A percentile compares a stretch with the other conserved stretches of the same genome.
phyloP scores from a whole-genome alignment of 106 monocot genomes.

The Dendrobium officinale region DNA sequence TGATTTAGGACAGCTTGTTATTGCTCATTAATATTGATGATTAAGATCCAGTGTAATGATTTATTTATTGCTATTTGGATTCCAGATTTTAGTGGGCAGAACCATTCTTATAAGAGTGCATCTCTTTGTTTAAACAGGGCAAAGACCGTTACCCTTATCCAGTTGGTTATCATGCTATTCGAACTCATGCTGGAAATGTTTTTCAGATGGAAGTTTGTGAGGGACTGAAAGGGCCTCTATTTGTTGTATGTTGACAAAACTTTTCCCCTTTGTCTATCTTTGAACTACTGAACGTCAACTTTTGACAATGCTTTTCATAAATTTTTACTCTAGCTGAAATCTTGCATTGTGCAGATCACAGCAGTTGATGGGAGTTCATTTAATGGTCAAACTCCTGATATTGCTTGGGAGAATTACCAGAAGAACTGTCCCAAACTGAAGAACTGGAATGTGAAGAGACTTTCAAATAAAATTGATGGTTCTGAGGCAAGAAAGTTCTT shows the following conservation, averaged over 20 bases:
- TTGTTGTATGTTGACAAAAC: conserved; percentile 43
- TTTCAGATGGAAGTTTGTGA: conserved; percentile 74
- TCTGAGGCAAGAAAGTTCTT: conserved; percentile 49
- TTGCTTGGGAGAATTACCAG: conserved; percentile 66
- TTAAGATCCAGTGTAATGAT: neutral
- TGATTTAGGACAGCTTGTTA: neutral
- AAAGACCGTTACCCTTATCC: conserved; percentile 93
- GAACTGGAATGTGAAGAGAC: conserved; percentile 52
- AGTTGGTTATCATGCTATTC: conserved; percentile 66
- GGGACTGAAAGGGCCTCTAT: conserved; percentile 75
- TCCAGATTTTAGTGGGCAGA: neutral
- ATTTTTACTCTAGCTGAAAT: neutral
- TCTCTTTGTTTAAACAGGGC: conserved; percentile 36
- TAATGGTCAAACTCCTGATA: conserved; percentile 77
- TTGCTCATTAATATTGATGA: neutral
- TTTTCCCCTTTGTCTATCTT: neutral
- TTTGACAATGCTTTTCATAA: neutral
- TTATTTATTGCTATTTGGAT: neutral
- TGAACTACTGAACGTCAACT: neutral
- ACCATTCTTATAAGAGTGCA: neutral
- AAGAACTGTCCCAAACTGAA: conserved; percentile 55
- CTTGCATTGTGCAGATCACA: conserved; percentile 37
- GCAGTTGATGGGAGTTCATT: conserved; percentile 56
- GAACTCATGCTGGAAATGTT: conserved; percentile 42
- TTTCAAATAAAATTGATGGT: conserved; percentile 72